Evolutionary conservation across 805 yeast species (phyloP).

Genomic region (Suhomyces canberraensis): DNA sequence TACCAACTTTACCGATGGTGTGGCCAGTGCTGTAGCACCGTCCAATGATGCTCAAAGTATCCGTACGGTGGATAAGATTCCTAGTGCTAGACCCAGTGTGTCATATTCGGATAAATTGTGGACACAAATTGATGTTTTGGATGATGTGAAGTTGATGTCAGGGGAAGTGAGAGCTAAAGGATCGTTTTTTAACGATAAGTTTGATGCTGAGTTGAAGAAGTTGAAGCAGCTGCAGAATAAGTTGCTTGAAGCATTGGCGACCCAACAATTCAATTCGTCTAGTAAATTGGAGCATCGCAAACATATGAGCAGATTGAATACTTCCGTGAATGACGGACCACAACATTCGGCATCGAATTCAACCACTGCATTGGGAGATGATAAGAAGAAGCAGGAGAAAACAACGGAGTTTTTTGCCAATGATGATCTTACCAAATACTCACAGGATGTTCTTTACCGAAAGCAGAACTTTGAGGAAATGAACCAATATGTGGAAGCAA

Average conservation of each 20-base stretch:
- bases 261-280: slow-evolving; percentile 25
- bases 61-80: slow-evolving; percentile 45
- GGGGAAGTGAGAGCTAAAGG: slow-evolving; percentile 39
- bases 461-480: slow-evolving; percentile 53
- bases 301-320: slow-evolving; percentile 4
- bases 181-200: slow-evolving; percentile 51
- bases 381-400: slow-evolving; percentile 24
- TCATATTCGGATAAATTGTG: slow-evolving; percentile 75
- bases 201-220: slow-evolving; percentile 48
- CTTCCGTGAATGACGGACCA: slow-evolving; percentile 4
- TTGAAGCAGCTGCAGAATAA: slow-evolving; percentile 55
- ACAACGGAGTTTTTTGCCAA: slow-evolving; percentile 24
- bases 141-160: slow-evolving; percentile 69
- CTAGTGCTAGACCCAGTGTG: slow-evolving; percentile 55
- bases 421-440: slow-evolving; percentile 10
- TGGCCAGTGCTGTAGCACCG: slow-evolving; percentile 1
- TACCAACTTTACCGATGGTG: slow-evolving; percentile 17
- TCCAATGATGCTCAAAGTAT: slow-evolving; percentile 14
- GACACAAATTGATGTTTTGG: slow-evolving; percentile 84
- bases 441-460: slow-evolving; percentile 32
- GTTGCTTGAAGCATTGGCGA: slow-evolving; percentile 31
- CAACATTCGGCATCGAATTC: slow-evolving; percentile 7
- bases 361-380: slow-evolving; percentile 18
- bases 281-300: slow-evolving; percentile 10
- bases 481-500: slow-evolving; percentile 46